A percentile compares a stretch with the other conserved stretches of the same genome.
These are phyloP conservation scores for Cylindrodendrum hubeiense DNA, from an alignment of 2,329 filamentous ascomycete genomes.

Conservation along the genomic window DNA sequence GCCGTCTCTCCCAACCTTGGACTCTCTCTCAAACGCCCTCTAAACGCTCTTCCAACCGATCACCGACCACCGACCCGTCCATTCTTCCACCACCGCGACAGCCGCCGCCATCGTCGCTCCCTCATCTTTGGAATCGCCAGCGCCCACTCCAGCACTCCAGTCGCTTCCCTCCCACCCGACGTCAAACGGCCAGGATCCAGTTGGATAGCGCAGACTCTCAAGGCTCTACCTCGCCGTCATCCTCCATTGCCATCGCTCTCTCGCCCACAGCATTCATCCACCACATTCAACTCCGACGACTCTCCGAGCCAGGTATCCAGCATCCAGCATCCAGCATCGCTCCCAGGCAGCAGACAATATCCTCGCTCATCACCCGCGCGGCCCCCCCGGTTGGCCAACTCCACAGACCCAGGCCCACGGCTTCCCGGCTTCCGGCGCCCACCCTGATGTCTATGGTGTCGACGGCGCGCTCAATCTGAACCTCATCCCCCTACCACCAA, in stretches of 20 bases:
- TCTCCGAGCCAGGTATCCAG: background rate
- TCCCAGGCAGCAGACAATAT: background rate
- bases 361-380: background rate
- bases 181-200: background rate
- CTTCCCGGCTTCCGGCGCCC: background rate
- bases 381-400: conserved; percentile 4
- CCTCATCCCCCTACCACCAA: conserved; percentile 23
- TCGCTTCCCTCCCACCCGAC: background rate
- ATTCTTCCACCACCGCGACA: background rate
- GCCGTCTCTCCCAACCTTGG: background rate
- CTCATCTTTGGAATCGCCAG: background rate
- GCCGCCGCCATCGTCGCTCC: background rate
- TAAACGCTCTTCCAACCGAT: background rate
- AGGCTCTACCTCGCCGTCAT: background rate
- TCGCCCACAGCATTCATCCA: background rate
- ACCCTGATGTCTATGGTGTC: background rate
- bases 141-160: background rate
- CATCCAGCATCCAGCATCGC: background rate
- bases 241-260: background rate
- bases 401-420: background rate
- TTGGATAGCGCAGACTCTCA: background rate
- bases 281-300: background rate
- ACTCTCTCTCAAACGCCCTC: background rate
- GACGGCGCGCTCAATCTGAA: conserved; percentile 24
- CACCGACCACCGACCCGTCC: background rate